phyloP scores from a whole-genome alignment of 495 filamentous ascomycete genomes.

The Daldinia loculata region DNA sequence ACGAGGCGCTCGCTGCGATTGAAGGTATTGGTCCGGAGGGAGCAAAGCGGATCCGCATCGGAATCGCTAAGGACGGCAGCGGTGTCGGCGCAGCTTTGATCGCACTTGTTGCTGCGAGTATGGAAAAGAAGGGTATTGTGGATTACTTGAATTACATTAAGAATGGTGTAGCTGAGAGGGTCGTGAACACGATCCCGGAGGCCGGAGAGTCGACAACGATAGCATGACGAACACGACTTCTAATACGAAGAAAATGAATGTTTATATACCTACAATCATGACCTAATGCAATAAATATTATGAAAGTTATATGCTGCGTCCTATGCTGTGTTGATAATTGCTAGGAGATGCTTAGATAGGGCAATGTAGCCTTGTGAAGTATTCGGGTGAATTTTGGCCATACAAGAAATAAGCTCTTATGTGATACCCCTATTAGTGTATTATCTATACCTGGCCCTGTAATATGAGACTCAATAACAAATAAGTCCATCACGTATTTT shows the following conservation, averaged over 20 bases:
- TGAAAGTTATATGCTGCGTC: constrained; percentile 2
- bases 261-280: constrained; percentile 37
- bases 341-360: background rate
- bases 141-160: constrained; percentile 37
- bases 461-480: background rate
- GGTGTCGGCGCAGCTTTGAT: constrained; percentile 93
- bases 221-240: constrained; percentile 32
- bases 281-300: constrained; percentile 37
- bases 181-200: constrained; percentile 32
- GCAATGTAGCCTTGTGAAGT: background rate
- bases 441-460: background rate
- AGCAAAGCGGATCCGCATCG: constrained; percentile 84
- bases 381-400: background rate
- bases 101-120: constrained; percentile 72
- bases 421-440: background rate
- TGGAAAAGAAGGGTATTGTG: constrained; percentile 52
- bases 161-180: constrained; percentile 32
- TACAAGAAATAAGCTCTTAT: background rate
- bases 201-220: constrained; percentile 36
- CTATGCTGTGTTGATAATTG: background rate
- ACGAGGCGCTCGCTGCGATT: constrained; percentile 76
- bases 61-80: constrained; percentile 91
- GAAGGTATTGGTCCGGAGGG: constrained; percentile 74
- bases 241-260: constrained; percentile 7
- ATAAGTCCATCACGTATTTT: background rate